These are phyloP conservation scores for Candida golubevii DNA, from an alignment of 805 yeast genomes.

Conservation along the genomic window DNA sequence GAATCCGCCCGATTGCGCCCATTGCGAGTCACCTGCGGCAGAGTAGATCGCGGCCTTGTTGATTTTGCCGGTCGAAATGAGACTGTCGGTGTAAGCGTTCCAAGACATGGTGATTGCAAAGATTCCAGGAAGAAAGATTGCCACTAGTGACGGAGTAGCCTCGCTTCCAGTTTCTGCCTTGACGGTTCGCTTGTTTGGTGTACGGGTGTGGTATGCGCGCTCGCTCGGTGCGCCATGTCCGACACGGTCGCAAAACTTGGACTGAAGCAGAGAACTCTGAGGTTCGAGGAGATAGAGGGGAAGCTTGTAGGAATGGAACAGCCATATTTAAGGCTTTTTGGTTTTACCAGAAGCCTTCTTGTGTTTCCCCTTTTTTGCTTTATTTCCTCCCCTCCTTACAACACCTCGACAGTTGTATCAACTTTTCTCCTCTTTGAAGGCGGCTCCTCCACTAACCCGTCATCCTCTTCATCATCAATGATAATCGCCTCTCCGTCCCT, in stretches of 20 bases:
- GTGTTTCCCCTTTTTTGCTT: too few species aligned
- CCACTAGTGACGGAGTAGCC: not conserved
- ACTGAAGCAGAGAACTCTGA: too few species aligned
- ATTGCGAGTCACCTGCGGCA: constrained; percentile 87
- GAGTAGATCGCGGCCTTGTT: constrained; percentile 93
- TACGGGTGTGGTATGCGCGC: constrained; percentile 3
- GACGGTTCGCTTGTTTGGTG: constrained; percentile 3
- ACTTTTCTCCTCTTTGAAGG: constrained; percentile 14
- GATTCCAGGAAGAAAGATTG: too few species aligned
- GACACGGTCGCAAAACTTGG: too few species aligned
- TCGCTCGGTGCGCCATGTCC: too few species aligned
- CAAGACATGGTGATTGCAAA: constrained; percentile 15
- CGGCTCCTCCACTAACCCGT: constrained; percentile 8
- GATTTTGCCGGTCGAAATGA: constrained; percentile 75
- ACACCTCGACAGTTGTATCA: constrained; percentile 5
- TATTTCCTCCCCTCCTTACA: not conserved
- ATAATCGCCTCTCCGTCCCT: constrained; percentile 4
- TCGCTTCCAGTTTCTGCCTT: not conserved
- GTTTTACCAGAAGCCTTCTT: too few species aligned
- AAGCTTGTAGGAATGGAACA: too few species aligned
- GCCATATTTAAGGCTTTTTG: too few species aligned
- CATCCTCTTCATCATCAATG: not conserved
- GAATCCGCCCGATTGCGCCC: constrained; percentile 83
- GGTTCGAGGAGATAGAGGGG: too few species aligned
- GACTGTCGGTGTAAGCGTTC: constrained; percentile 92